Base-by-base conservation (phyloP, 306 rosid species). In the Senna siamea region DNA sequence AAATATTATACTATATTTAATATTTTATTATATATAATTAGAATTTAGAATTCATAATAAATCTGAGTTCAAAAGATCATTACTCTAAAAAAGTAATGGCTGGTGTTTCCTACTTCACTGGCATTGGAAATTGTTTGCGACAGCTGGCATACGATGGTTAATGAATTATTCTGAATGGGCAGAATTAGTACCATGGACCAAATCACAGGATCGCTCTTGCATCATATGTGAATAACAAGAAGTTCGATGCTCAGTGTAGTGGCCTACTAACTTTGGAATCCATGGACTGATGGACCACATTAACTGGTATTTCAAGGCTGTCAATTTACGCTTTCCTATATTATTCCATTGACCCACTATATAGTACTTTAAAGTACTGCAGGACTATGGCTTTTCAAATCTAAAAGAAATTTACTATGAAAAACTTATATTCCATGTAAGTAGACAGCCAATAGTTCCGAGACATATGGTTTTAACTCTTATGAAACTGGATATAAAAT, bases 231-330 rank as follows among this genome's bases (percentile, higher is more conserved):
- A 19, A 15, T 44, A 60, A 48, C 53, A 41, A 68, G 66, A 43
- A 56, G 80, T 51, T 51, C 17, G 67, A 34, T 60, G 67, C 67
- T n/a, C 67, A 61, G 7, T 5, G 46, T 72, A 44, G 41, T 66
- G 54, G 61, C 47, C 68, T 74, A 41, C 65, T 8, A 68, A 34
- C 7, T 38, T n/a, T 52, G 46, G 63, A 81, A 66, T 43, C 64
- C 23, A 37, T 53, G 83, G 82, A 70, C 81, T 74, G 70, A 37
- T 53, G 83, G 82, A 70, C 81, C 79, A 74, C 69, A 70, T 26
- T 40, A 71, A 67, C 34, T n/a, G 43, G 59, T 66, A 43, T 58
- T 41, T 54, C 74, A 18, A 37, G 40, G 38, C 69, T 61, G 32
- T 68, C 64, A 50, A 53, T 50, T 35, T 54, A 10, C 75, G 70